Evolutionary conservation across 345 rosid species (phyloP).

Genomic region (Raphanus raphanistrum): DNA sequence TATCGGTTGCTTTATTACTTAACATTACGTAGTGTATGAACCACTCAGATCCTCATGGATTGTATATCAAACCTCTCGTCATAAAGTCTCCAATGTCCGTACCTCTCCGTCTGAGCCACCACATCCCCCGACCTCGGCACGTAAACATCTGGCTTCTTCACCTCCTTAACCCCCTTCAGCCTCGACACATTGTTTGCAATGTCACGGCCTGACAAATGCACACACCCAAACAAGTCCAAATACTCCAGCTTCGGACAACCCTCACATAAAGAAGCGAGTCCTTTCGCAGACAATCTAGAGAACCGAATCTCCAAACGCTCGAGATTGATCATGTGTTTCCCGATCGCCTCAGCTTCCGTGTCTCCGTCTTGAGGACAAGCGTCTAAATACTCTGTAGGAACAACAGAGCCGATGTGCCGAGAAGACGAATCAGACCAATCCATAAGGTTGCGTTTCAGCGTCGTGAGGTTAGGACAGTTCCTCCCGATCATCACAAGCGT

Average conservation of each 20-base stretch:
- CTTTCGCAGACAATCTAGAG: slow-evolving; percentile 64
- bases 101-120: slow-evolving; percentile 58
- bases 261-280: slow-evolving; percentile 59
- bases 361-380: slow-evolving; percentile 88
- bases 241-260: slow-evolving; percentile 60
- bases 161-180: slow-evolving; percentile 55
- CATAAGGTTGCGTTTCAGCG: slow-evolving; percentile 68
- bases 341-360: slow-evolving; percentile 69
- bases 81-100: slow-evolving; percentile 84
- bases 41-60: slow-evolving; percentile 53
- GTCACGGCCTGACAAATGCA: slow-evolving; percentile 68
- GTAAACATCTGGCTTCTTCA: slow-evolving; percentile 65
- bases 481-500: slow-evolving; percentile 60
- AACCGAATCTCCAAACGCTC: slow-evolving; percentile 67
- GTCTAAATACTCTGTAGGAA: slow-evolving; percentile 63
- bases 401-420: slow-evolving; percentile 58
- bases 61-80: slow-evolving; percentile 84
- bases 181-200: slow-evolving; percentile 45
- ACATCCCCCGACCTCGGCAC: slow-evolving; percentile 58
- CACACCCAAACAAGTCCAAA: slow-evolving; percentile 76
- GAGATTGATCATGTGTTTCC: slow-evolving; percentile 58
- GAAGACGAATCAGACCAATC: slow-evolving; percentile 82
- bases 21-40: neutral
- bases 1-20: slow-evolving; percentile 16
- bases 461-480: slow-evolving; percentile 65